Evolutionary conservation across 2,329 filamentous ascomycete genomes (phyloP).

Genomic region (Pseudopyrenochaeta lycopersici): DNA sequence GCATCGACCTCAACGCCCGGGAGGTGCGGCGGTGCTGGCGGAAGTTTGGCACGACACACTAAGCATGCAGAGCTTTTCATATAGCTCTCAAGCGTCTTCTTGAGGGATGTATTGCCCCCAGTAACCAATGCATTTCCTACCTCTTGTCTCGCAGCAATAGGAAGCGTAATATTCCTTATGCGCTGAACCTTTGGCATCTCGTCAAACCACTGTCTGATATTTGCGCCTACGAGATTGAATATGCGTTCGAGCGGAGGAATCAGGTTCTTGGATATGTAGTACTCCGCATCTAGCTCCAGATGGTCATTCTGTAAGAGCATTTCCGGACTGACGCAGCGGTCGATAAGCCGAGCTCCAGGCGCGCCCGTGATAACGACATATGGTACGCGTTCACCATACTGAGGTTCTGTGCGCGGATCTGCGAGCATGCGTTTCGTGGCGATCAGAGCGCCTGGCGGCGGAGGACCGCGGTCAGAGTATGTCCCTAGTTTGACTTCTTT

Average conservation of each 20-base stretch:
- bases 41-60: conserved; percentile 73
- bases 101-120: conserved; percentile 50
- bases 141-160: conserved; percentile 17
- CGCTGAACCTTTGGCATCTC: conserved; percentile 94
- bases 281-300: conserved; percentile 87
- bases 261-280: conserved; percentile 95
- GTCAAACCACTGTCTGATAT: conserved; percentile 90
- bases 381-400: conserved; percentile 93
- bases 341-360: conserved; percentile 83
- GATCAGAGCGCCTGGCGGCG: conserved; percentile 88
- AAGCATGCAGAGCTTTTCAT: conserved; percentile 83
- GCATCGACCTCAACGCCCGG: conserved; percentile 23
- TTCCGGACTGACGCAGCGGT: conserved; percentile 90
- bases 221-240: conserved; percentile 94
- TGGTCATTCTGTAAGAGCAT: conserved; percentile 79
- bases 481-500: conserved; percentile 89
- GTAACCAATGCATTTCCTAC: conserved; percentile 20
- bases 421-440: conserved; percentile 85
- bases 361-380: conserved; percentile 93
- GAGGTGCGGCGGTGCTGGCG: conserved; percentile 26
- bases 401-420: conserved; percentile 86
- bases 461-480: conserved; percentile 81
- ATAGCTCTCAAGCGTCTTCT: conserved; percentile 91
- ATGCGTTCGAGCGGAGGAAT: conserved; percentile 96
- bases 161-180: conserved; percentile 67